Conservation (phyloP, 257 asterid genomes). For the Capsicum chinense region DNA sequence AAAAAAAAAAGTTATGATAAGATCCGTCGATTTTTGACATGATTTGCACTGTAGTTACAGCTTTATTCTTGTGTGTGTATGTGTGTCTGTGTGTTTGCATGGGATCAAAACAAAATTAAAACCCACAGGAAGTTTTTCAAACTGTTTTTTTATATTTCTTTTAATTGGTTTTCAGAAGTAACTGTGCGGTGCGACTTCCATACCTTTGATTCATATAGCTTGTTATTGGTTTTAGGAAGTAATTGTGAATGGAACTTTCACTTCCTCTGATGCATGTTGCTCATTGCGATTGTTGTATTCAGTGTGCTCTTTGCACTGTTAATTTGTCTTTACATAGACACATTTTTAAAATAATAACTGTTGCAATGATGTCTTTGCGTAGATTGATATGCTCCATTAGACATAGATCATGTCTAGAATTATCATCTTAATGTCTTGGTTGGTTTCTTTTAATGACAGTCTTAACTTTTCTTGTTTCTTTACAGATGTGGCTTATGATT, state of each 20-base stretch:
- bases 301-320: background rate
- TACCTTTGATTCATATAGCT: background rate
- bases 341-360: background rate
- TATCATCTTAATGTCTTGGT: background rate
- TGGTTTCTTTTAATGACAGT: conserved; percentile 31
- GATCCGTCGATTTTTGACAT: background rate
- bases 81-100: background rate
- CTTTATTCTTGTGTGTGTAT: background rate
- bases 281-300: background rate
- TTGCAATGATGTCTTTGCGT: conserved; percentile 18
- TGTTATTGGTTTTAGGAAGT: background rate
- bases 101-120: background rate
- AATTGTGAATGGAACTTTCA: background rate
- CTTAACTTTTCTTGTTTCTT: conserved; percentile 31
- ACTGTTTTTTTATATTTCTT: too few relatives aligned
- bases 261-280: background rate
- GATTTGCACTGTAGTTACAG: background rate
- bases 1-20: background rate
- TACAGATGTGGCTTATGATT: conserved; percentile 75
- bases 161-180: background rate
- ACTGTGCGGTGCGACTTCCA: background rate
- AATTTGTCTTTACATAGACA: background rate
- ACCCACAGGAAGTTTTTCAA: background rate
- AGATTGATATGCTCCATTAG: background rate
- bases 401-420: background rate